phyloP scores from a whole-genome alignment of 352 stramenopile genomes.

The Aphanomyces stellatus region DNA sequence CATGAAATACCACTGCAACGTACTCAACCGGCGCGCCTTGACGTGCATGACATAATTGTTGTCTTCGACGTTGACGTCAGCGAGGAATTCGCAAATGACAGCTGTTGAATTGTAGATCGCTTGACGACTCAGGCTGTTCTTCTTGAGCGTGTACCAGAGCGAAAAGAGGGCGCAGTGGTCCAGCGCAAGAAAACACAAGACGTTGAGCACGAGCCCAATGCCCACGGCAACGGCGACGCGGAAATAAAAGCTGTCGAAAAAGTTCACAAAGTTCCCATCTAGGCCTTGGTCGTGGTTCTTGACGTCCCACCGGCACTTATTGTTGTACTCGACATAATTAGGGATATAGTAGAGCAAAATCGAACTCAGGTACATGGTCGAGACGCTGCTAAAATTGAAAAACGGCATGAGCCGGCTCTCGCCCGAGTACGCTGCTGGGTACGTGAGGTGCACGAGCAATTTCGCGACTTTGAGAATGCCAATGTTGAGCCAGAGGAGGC shows the following conservation, averaged over 20 bases:
- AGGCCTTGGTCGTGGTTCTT: neutral
- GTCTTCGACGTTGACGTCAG: neutral
- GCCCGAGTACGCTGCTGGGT: neutral
- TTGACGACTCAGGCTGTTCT: constrained; percentile 13
- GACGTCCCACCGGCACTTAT: constrained; percentile 3
- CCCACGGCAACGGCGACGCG: neutral
- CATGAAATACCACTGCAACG: constrained; percentile 19
- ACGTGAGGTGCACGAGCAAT: neutral
- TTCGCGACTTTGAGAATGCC: constrained; percentile 5
- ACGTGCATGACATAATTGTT: neutral
- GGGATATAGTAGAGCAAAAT: constrained; percentile 18
- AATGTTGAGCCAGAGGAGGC: constrained; percentile 18
- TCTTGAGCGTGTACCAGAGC: neutral
- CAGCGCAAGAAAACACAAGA: neutral
- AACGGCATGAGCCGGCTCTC: constrained; percentile 8
- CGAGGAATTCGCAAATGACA: neutral
- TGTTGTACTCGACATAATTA: constrained; percentile 18
- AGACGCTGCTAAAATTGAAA: constrained; percentile 13
- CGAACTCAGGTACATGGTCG: constrained; percentile 4
- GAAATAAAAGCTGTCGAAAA: constrained; percentile 18
- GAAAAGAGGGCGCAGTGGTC: neutral
- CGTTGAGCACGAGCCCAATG: neutral
- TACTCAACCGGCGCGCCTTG: constrained; percentile 6
- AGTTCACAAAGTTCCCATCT: constrained; percentile 6
- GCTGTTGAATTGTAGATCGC: constrained; percentile 15